phyloP scores from a whole-genome alignment of 148 eudicot genomes.

The Nepenthes gracilis region DNA sequence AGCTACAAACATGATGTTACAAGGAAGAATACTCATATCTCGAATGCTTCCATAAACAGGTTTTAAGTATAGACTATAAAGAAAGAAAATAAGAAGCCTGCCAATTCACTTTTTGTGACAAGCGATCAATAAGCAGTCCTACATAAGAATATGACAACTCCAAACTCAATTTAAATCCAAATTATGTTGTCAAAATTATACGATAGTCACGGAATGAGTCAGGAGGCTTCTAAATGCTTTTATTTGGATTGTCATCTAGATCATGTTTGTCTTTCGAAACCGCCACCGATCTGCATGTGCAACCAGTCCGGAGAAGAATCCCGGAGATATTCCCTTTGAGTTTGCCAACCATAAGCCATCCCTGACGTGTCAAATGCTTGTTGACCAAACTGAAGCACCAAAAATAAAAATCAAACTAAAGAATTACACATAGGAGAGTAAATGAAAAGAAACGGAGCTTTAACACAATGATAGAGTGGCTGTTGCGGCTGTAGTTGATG shows the following conservation, averaged over 20 bases:
- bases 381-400: constrained; percentile 28
- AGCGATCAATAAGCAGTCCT: neutral
- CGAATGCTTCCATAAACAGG: too few species aligned
- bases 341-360: constrained; percentile 30
- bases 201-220: neutral
- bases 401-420: neutral
- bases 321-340: constrained; percentile 32
- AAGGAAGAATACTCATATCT: too few species aligned
- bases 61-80: too few species aligned
- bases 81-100: too few species aligned
- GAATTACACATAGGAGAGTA: neutral
- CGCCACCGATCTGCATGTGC: constrained; percentile 60
- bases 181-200: neutral
- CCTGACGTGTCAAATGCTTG: constrained; percentile 36
- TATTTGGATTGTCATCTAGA: neutral
- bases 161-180: neutral
- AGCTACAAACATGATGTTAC: too few species aligned
- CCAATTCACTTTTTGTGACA: too few species aligned
- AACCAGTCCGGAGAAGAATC: constrained; percentile 55
- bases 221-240: neutral
- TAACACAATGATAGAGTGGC: too few species aligned
- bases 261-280: constrained; percentile 37
- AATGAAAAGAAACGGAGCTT: neutral
- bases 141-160: neutral
- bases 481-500: too few species aligned